Evolutionary conservation across 352 stramenopile genomes (phyloP), one percentile per base, ranked within the genome.

Genomic region (Blastocystis hominis): DNA sequence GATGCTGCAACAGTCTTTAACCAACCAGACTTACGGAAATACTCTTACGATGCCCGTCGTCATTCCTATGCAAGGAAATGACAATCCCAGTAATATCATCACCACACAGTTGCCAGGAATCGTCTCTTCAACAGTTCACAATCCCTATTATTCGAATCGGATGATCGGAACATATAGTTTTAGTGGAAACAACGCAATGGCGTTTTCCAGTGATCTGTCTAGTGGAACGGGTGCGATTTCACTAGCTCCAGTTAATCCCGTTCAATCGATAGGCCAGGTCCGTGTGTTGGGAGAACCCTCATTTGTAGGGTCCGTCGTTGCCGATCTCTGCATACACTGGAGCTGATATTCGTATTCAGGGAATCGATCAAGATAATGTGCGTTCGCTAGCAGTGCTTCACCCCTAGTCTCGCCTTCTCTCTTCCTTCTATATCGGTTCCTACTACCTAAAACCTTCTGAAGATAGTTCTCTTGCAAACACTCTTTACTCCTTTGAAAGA

Each of bases 311-410:
- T 55, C 36, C 44, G 1, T 66, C 72, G 17, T 30, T 84, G 3
- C 54, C 72, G 2, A 36, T 84, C 38, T 34, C 53, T 47, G 44
- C 30, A 46, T 84, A 66, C 20, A 20, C 46, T 24, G 46, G 30
- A 1, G 44, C 59, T n/a, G 72, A 84, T 42, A 36, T 84, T 3
- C 72, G 55, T 40, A 66, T 84, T 34, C 72, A 84, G 34, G 34
- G 15, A 40, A 44, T 84, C 38, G 72, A 84, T 47, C 72, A 84
- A 46, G 72, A 84, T 17, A 84, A 84, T 30, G 72, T 84, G 47
- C 9, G 24, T 1, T n/a, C 9, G 9, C 38, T 20, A 30, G 15
- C 24, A 54, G 10, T 64, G 40, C 44, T 44, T 84, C 2, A 15
- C 46, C 10, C 40, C 34, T 84, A 84, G 72, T 50, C 50, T 13